These are phyloP conservation scores for Ascochyta viciae-villosae DNA, from an alignment of 2,329 filamentous ascomycete species.

Conservation along the genomic window DNA sequence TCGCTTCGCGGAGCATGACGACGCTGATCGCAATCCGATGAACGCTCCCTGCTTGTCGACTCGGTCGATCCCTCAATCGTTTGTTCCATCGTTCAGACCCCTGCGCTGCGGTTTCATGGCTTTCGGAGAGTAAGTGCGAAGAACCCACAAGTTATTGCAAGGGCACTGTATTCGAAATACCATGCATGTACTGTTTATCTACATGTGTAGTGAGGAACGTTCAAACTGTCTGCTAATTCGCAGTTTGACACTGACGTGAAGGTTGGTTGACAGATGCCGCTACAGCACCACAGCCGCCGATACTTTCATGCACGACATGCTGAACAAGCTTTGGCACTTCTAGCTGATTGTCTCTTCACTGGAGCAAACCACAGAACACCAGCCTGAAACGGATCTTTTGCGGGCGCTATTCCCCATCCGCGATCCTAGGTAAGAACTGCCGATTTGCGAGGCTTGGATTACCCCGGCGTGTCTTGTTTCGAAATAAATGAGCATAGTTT, in stretches of 20 bases:
- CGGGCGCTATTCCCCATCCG: constrained; percentile 2
- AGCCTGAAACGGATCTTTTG: constrained; percentile 15
- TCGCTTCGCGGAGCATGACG: constrained; percentile 1
- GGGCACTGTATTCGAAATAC: background rate
- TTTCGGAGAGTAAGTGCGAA: background rate
- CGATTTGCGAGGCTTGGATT: constrained; percentile 19
- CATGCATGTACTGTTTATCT: constrained; percentile 6
- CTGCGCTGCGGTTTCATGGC: background rate
- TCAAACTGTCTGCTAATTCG: background rate
- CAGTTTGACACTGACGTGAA: background rate
- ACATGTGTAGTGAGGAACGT: background rate
- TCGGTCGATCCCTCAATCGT: constrained; percentile 7
- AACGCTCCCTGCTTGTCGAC: constrained; percentile 1
- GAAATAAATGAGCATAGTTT: constrained; percentile 21
- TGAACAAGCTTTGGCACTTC: constrained; percentile 7
- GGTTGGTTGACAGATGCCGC: constrained; percentile 6
- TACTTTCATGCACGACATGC: constrained; percentile 3
- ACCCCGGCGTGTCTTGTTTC: constrained; percentile 24
- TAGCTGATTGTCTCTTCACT: constrained; percentile 6
- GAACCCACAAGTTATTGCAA: background rate
- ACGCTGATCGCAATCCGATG: constrained; percentile 15
- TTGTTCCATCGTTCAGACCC: constrained; percentile 18
- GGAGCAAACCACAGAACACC: constrained; percentile 7
- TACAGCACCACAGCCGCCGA: background rate
- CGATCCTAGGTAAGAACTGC: constrained; percentile 4